A percentile compares a stretch with the other conserved stretches of the same genome.
Conservation (phyloP, 2,329 filamentous ascomycete species). For the Scytalidium lignicola region DNA sequence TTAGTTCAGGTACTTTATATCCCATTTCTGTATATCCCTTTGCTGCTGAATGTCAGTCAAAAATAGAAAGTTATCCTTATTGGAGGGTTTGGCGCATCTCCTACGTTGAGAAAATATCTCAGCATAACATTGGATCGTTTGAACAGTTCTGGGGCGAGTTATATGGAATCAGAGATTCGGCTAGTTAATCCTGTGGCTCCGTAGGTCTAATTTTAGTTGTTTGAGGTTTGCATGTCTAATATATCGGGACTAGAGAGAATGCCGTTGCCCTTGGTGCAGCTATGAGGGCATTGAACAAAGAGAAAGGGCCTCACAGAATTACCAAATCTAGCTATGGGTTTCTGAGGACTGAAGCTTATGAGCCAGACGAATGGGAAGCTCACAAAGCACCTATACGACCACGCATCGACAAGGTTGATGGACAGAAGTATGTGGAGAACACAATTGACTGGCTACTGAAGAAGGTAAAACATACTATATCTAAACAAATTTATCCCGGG, state of each 20-base stretch:
- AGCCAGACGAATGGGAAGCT: slow-evolving; percentile 1
- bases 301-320: slow-evolving; percentile 12
- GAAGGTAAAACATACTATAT: slow-evolving; percentile 4
- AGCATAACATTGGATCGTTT: not conserved
- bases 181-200: not conserved
- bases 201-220: not conserved
- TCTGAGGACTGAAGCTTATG: slow-evolving; percentile 7
- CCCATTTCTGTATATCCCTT: not conserved
- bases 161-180: not conserved
- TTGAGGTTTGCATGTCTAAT: not conserved
- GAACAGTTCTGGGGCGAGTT: not conserved
- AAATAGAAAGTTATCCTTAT: slow-evolving; percentile 19
- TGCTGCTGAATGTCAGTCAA: not conserved
- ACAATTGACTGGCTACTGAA: slow-evolving; percentile 16
- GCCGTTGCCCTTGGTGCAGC: slow-evolving; percentile 14
- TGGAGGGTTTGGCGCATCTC: slow-evolving; percentile 17
- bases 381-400: slow-evolving; percentile 4
- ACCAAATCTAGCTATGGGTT: slow-evolving; percentile 15
- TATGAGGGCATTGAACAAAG: slow-evolving; percentile 13
- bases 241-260: slow-evolving; percentile 3
- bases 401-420: slow-evolving; percentile 8
- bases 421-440: slow-evolving; percentile 7
- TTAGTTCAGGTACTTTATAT: not conserved
- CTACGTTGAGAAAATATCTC: slow-evolving; percentile 12
- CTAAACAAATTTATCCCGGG: not conserved